phyloP scores from a whole-genome alignment of 140 eudicot species.

The Bidens hawaiensis region DNA sequence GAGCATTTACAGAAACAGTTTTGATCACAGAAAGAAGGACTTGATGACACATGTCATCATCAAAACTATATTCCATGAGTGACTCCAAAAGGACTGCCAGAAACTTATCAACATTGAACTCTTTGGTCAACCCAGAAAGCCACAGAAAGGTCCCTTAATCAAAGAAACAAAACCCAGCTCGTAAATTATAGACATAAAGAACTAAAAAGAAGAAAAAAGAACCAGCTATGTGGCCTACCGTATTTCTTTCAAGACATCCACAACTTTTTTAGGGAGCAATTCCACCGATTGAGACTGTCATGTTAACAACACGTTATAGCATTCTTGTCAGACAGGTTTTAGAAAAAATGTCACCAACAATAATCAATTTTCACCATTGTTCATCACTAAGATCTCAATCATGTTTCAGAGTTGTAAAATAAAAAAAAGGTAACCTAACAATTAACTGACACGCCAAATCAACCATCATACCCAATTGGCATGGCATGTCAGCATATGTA shows the following conservation, averaged over 20 bases:
- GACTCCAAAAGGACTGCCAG: constrained; percentile 60
- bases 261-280: constrained; percentile 72
- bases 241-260: constrained; percentile 57
- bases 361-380: constrained; percentile 1
- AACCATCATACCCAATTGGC: too few species aligned
- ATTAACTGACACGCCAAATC: too few species aligned
- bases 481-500: too few species aligned
- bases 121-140: constrained; percentile 53
- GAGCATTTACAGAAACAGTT: constrained; percentile 44
- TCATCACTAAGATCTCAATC: not conserved
- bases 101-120: constrained; percentile 80
- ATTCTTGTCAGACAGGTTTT: not conserved
- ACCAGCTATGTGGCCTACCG: constrained; percentile 30
- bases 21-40: constrained; percentile 45
- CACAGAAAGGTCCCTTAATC: constrained; percentile 58
- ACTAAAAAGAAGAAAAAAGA: not conserved
- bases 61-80: constrained; percentile 54
- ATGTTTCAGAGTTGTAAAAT: not conserved
- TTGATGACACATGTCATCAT: constrained; percentile 51
- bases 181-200: constrained; percentile 4
- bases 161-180: constrained; percentile 18
- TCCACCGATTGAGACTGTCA: constrained; percentile 67
- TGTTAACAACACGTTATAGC: constrained; percentile 12
- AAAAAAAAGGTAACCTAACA: too few species aligned
- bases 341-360: not conserved